These are phyloP conservation scores for Neonectria neomacrospora DNA, from an alignment of 2,329 filamentous ascomycete genomes.

Conservation along the genomic window DNA sequence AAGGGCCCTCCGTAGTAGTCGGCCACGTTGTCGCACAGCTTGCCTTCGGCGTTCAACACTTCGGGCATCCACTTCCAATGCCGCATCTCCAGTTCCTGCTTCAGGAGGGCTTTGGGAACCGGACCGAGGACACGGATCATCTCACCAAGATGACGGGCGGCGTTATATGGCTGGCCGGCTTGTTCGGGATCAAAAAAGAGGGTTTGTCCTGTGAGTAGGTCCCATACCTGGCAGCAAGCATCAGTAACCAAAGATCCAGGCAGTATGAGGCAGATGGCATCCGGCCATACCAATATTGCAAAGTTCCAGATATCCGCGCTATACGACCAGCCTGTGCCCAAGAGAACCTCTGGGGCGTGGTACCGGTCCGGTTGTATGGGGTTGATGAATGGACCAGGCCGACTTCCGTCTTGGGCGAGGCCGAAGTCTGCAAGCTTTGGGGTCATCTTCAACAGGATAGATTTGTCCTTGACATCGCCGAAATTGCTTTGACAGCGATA, in stretches of 20 bases:
- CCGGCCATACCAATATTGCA: conserved; percentile 35
- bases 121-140: conserved; percentile 41
- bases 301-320: conserved; percentile 38
- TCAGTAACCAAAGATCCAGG: not conserved
- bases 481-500: conserved; percentile 37
- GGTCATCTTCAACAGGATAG: conserved; percentile 20
- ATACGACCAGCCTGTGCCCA: conserved; percentile 31
- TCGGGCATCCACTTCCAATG: conserved; percentile 33
- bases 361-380: conserved; percentile 34
- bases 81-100: conserved; percentile 34
- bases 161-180: conserved; percentile 29
- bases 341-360: conserved; percentile 33
- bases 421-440: conserved; percentile 37
- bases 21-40: conserved; percentile 28
- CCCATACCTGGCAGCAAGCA: conserved; percentile 35
- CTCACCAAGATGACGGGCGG: conserved; percentile 39
- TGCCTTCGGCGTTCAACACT: conserved; percentile 27
- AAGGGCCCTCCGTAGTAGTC: conserved; percentile 38
- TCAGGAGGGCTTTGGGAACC: conserved; percentile 30
- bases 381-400: conserved; percentile 20
- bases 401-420: conserved; percentile 26
- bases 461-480: conserved; percentile 21
- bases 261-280: not conserved
- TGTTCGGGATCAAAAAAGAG: conserved; percentile 34
- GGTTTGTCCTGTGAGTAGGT: conserved; percentile 37